phyloP scores from a whole-genome alignment of 1,284 basidiomycete genomes.

The Heterobasidion parviporum region DNA sequence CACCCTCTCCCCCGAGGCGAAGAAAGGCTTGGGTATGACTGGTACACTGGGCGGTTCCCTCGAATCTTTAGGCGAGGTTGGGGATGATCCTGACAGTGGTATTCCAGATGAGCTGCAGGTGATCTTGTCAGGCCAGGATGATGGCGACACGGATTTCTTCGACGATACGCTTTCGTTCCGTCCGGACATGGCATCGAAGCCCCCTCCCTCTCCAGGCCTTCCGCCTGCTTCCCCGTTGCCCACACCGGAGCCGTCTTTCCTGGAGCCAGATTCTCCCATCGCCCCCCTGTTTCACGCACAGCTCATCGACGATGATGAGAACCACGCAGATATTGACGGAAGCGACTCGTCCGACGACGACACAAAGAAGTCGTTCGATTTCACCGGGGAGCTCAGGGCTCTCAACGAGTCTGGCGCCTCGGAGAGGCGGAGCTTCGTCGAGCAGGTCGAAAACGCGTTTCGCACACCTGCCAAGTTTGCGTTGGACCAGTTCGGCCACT shows the following conservation, averaged over 20 bases:
- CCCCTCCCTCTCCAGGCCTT: conserved; percentile 29
- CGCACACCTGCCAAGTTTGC: conserved; percentile 62
- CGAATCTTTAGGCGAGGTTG: conserved; percentile 33
- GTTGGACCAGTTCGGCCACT: conserved; percentile 22
- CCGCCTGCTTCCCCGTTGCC: conserved; percentile 35
- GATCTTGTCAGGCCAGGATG: conserved; percentile 45
- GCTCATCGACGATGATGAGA: conserved; percentile 35
- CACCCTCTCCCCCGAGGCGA: conserved; percentile 41
- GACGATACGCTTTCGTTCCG: conserved; percentile 37
- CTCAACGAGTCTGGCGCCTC: conserved; percentile 64
- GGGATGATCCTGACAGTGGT: conserved; percentile 61
- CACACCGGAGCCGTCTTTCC: conserved; percentile 12
- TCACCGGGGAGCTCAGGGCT: conserved; percentile 69
- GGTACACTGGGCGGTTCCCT: conserved; percentile 59
- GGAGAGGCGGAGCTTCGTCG: conserved; percentile 71
- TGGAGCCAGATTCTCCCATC: conserved; percentile 9
- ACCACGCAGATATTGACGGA: conserved; percentile 39
- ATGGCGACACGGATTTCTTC: conserved; percentile 26
- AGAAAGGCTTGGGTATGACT: conserved; percentile 48
- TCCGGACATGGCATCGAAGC: conserved; percentile 2
- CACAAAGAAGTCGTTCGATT: conserved; percentile 79
- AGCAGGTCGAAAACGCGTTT: conserved; percentile 74
- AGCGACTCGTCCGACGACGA: conserved; percentile 43
- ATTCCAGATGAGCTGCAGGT: conserved; percentile 67
- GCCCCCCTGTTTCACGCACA: conserved; percentile 37